phyloP scores from a whole-genome alignment of 2,329 filamentous ascomycete genomes.

The Harringtonia lauricola region DNA sequence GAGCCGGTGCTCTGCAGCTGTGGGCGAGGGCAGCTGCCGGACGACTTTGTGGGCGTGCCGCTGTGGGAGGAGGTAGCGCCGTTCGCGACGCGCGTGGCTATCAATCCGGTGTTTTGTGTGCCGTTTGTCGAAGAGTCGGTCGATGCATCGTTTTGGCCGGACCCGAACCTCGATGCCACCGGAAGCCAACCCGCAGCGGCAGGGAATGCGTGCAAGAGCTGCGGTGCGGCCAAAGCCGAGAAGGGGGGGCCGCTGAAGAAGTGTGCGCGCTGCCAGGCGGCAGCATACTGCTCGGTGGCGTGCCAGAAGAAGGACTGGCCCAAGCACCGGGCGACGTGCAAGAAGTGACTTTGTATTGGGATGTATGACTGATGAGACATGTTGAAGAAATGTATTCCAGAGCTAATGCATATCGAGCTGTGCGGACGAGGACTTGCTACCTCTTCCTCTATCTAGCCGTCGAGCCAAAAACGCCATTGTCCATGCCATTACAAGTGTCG shows the following conservation, averaged over 20 bases:
- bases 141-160: too few relatives aligned
- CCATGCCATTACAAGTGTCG: too few relatives aligned
- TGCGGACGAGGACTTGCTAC: too few relatives aligned
- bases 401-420: too few relatives aligned
- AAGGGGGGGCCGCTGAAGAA: slow-evolving; percentile 25
- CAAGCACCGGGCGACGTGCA: slow-evolving; percentile 24
- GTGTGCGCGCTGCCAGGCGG: slow-evolving; percentile 32
- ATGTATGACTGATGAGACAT: too few relatives aligned
- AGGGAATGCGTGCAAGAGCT: slow-evolving; percentile 15
- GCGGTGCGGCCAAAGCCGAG: slow-evolving; percentile 20
- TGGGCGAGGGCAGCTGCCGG: slow-evolving; percentile 30
- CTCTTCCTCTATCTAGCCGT: too few relatives aligned
- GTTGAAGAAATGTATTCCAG: too few relatives aligned
- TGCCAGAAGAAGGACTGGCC: slow-evolving; percentile 47
- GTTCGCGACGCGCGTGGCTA: slow-evolving; percentile 41
- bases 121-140: slow-evolving; percentile 19
- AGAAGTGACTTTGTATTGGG: too few relatives aligned
- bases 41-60: slow-evolving; percentile 26
- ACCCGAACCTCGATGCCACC: too few relatives aligned
- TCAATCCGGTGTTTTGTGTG: slow-evolving; percentile 41
- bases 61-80: slow-evolving; percentile 29
- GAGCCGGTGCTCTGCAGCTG: slow-evolving; percentile 32
- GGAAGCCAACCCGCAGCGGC: too few relatives aligned
- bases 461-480: too few relatives aligned
- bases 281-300: slow-evolving; percentile 37